A percentile compares a stretch with the other conserved stretches of the same genome.
Evolutionary conservation across 768 basidiomycete species (phyloP).

Genomic region (Pisolithus tinctorius): DNA sequence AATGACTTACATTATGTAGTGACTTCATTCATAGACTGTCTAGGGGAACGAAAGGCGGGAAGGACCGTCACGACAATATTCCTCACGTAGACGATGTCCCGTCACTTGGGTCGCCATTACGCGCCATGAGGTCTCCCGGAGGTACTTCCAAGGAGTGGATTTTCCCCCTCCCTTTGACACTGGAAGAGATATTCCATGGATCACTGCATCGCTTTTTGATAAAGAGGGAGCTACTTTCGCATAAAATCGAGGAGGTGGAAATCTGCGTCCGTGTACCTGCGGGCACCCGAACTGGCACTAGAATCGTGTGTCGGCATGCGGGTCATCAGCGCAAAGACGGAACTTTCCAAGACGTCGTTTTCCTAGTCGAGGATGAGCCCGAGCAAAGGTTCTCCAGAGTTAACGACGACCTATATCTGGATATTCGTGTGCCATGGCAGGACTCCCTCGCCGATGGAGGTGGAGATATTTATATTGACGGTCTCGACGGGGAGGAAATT

Average conservation of each 20-base stretch:
- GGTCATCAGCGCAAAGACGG: constrained; percentile 60
- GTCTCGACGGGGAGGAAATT: constrained; percentile 53
- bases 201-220: constrained; percentile 52
- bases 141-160: constrained; percentile 53
- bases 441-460: constrained; percentile 42
- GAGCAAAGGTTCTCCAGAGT: constrained; percentile 53
- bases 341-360: constrained; percentile 57
- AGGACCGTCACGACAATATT: not conserved
- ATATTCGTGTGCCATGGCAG: constrained; percentile 51
- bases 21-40: constrained; percentile 25
- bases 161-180: constrained; percentile 54
- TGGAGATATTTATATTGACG: constrained; percentile 44
- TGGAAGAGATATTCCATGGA: constrained; percentile 58
- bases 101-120: constrained; percentile 33
- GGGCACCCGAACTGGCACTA: constrained; percentile 55
- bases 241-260: constrained; percentile 44
- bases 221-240: constrained; percentile 47
- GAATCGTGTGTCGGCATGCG: constrained; percentile 52
- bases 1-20: constrained; percentile 14
- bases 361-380: constrained; percentile 53
- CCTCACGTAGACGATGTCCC: constrained; percentile 12
- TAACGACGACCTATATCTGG: constrained; percentile 49
- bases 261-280: constrained; percentile 56
- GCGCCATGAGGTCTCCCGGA: constrained; percentile 31
- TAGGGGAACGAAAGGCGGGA: constrained; percentile 8